Conservation (phyloP, 176 grass and related monocot genomes). For the barley (Hordeum vulgare) region MorexV3_pseudomolecules_assembly NC_058521.1:505699208-505699707, state of each 20-base stretch:
- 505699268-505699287: no score
- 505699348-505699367: no score
- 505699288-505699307: no score
- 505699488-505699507: conserved; percentile 1
- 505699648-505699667: background rate
- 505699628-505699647: background rate
- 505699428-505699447: conserved; percentile 17
- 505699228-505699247: no score
- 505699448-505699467: background rate
- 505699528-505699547: background rate
- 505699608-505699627: background rate
- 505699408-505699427: background rate
- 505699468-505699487: background rate
- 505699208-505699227: no score
- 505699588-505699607: background rate
- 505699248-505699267: no score
- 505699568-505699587: background rate
- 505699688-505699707: background rate
- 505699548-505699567: background rate
- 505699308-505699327: no score
- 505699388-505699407: conserved; percentile 18
- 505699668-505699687: background rate
- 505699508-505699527: conserved; percentile 15
- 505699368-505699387: background rate
- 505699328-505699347: no score